Base-by-base conservation (phyloP, 805 yeast genomes). In the Yarrowia sp. region DNA sequence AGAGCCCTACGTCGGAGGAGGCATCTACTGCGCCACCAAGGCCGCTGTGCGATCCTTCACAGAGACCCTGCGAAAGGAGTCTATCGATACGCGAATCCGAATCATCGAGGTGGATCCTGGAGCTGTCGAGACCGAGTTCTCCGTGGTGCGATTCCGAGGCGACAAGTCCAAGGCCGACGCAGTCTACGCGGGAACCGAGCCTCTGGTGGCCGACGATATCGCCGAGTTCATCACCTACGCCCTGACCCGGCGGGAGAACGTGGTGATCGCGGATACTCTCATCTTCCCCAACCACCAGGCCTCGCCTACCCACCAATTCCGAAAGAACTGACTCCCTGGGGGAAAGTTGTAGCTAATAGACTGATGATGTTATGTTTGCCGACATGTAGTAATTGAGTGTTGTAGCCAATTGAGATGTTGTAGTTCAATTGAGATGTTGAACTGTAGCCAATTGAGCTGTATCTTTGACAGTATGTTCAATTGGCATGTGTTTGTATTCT, bases 221-320 rank as follows among this genome's bases (percentile, higher is more conserved):
- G 92, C 93, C 24, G 94, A 87, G 69, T 70, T 85, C 61, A 85
- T 88, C 68, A 84, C 83, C 8, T 87, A 86, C 71, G 83, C 83
- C 14, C 76, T 84, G 46, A 77, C 91, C 7, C 82, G 94, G 74
- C 82, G 84, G 64, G 81, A 80, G 66, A 87, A 87, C 71, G 83
- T 88, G 1, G 93, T 87, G 16, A 75, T 87, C 69, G 92, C 93
- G 24, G 96, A 91, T 71, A 79, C 90, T 16, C 78, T 92, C 71
- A 85, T 93, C 12, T 89, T 91, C 77, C 89, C 97, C 16, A 81
- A 85, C 47, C 86, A 88, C 77, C 97, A 92, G 78, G 97, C 96
- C 4, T 81, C 88, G 63, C 84, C 96, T 7, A 75, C 78, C 67
- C 89, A 86, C 70, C 73, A 86, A 33, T 78, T 85, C 77, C 65